Evolutionary conservation across 1,284 basidiomycete species (phyloP).

Genomic region (Apiotrichum montevideense): DNA sequence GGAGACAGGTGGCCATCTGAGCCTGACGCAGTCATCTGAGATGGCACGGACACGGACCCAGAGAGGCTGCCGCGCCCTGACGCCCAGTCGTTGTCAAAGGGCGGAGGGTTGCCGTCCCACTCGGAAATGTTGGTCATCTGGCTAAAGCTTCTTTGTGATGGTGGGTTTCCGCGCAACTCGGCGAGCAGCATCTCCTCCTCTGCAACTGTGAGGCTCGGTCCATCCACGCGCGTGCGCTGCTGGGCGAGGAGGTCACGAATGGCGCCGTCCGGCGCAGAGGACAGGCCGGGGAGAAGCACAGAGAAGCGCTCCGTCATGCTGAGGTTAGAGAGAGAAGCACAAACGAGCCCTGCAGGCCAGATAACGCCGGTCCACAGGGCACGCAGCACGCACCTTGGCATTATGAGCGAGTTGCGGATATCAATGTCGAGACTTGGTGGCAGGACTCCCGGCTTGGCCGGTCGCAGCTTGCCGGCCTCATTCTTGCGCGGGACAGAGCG

Average conservation of each 20-base stretch:
- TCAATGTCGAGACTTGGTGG: slow-evolving; percentile 38
- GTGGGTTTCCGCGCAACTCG: slow-evolving; percentile 24
- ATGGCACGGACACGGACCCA: slow-evolving; percentile 1
- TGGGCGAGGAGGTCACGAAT: slow-evolving; percentile 35
- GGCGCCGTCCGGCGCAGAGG: slow-evolving; percentile 29
- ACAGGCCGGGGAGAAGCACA: slow-evolving; percentile 36
- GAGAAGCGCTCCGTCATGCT: slow-evolving; percentile 43
- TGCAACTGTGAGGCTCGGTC: slow-evolving; percentile 35
- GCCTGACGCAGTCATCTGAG: not conserved
- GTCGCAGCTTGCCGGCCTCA: not conserved
- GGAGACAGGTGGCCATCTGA: slow-evolving; percentile 1
- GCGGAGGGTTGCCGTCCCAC: slow-evolving; percentile 34
- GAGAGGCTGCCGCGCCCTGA: not conserved
- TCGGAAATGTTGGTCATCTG: slow-evolving; percentile 10
- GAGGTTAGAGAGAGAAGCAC: not conserved
- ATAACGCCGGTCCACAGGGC: no score
- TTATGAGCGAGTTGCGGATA: slow-evolving; percentile 41
- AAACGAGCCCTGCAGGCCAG: no score
- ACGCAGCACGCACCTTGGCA: slow-evolving; percentile 34
- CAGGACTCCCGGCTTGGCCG: not conserved
- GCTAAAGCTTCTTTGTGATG: slow-evolving; percentile 4
- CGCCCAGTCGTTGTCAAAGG: slow-evolving; percentile 11
- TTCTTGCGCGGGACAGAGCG: not conserved
- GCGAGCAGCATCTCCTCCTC: slow-evolving; percentile 42
- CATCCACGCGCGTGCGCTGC: slow-evolving; percentile 31